Conservation (phyloP, 179 eudicot species). For the Silene vulgaris region DNA sequence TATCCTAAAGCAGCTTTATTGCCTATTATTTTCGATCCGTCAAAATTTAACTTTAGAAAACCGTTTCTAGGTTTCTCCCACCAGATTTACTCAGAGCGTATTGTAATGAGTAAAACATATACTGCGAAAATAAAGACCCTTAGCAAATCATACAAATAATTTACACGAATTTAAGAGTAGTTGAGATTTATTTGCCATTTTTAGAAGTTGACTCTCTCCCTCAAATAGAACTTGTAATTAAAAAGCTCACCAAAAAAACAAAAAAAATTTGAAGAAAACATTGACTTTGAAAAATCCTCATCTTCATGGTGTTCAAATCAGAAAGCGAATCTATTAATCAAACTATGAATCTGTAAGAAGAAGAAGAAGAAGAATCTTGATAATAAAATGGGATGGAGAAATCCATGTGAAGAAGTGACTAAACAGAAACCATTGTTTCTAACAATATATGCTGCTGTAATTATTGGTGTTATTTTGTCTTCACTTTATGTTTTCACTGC, state of each 20-base stretch:
- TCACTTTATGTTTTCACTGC: constrained; percentile 78
- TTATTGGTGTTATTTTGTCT: constrained; percentile 60
- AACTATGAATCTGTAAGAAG: neutral
- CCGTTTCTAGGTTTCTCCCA: too few species aligned
- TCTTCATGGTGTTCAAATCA: neutral
- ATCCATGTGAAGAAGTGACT: constrained; percentile 32
- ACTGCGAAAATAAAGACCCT: too few species aligned
- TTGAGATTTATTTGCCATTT: neutral
- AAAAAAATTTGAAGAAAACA: neutral
- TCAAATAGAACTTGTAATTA: neutral
- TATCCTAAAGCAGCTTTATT: too few species aligned
- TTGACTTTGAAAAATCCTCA: neutral
- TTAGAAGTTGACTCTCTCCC: neutral
- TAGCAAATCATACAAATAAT: too few species aligned
- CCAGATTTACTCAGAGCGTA: too few species aligned
- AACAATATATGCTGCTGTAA: constrained; percentile 62
- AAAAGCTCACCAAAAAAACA: neutral
- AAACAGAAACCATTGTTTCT: constrained; percentile 60
- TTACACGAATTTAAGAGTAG: too few species aligned
- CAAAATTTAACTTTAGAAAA: too few species aligned
- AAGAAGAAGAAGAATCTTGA: neutral
- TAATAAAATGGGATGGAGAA: constrained; percentile 28
- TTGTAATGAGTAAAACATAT: too few species aligned
- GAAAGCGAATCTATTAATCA: too few species aligned
- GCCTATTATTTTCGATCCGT: too few species aligned